phyloP scores from a whole-genome alignment of 2,329 filamentous ascomycete species.

The Sclerotinia trifoliorum region DNA sequence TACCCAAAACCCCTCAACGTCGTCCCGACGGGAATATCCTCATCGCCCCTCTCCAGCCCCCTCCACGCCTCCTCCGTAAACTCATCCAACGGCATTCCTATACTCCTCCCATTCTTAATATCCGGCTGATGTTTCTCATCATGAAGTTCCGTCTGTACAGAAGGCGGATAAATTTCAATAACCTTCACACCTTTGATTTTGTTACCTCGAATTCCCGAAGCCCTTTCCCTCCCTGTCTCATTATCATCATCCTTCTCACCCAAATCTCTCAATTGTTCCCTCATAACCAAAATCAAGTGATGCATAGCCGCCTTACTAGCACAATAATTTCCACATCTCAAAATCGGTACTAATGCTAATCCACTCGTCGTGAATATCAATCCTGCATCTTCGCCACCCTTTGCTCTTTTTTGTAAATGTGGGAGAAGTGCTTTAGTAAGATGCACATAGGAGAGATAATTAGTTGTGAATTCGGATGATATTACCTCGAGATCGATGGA shows the following conservation, averaged over 20 bases:
- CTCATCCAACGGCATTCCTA: slow-evolving; percentile 51
- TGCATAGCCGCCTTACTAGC: slow-evolving; percentile 49
- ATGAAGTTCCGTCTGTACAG: slow-evolving; percentile 45
- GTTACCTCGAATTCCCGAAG: slow-evolving; percentile 29
- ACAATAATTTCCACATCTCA: slow-evolving; percentile 40
- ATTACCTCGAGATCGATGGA: slow-evolving; percentile 34
- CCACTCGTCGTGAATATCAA: slow-evolving; percentile 32
- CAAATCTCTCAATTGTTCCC: slow-evolving; percentile 43
- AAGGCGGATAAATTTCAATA: slow-evolving; percentile 44
- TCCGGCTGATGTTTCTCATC: slow-evolving; percentile 47
- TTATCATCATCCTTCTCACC: slow-evolving; percentile 22
- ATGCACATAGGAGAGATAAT: slow-evolving; percentile 46
- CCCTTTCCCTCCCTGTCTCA: not conserved
- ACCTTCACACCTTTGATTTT: slow-evolving; percentile 38
- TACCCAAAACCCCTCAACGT: slow-evolving; percentile 3
- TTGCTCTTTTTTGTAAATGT: slow-evolving; percentile 29
- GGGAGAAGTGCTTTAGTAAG: slow-evolving; percentile 43
- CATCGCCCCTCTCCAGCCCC: slow-evolving; percentile 28
- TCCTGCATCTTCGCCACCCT: slow-evolving; percentile 10
- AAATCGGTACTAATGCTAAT: slow-evolving; percentile 29
- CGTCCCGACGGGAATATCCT: slow-evolving; percentile 31
- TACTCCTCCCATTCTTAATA: slow-evolving; percentile 42
- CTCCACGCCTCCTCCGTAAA: slow-evolving; percentile 44
- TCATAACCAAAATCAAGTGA: slow-evolving; percentile 44
- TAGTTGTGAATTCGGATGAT: slow-evolving; percentile 44